Evolutionary conservation across 768 basidiomycete species (phyloP), one percentile per base, ranked within the genome.

Genomic region (Phylloporus sp.): DNA sequence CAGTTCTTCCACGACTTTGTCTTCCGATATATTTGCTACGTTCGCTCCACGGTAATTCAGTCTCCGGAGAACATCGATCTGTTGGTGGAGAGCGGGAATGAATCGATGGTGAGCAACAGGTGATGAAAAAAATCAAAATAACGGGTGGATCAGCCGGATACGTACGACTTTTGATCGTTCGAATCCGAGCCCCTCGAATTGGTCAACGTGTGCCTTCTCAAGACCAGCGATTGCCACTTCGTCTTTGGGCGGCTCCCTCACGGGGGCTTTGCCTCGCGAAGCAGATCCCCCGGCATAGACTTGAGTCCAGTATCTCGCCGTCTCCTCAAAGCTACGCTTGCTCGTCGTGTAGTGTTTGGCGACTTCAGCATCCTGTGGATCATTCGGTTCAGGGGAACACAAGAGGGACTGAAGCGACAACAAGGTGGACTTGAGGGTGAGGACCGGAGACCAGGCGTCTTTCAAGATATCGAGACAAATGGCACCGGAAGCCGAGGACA

Each of bases 361-460:
- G 10, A 98, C 94, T 69, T 98, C 93, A 0, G 94, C 95, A 61
- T 98, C 95, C 69, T 97, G 94, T 1, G 94, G 95, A 62, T 97
- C 95, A 53, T 87, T 89, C 8, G 95, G 94, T 63, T 96, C 92
- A 1, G 95, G 95, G 9, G 85, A 87, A 67, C 92, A 95, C 15
- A 98, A 75, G 20, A 97, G 75, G 31, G 88, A 90, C 65, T 97
- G 95, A 13, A 98, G 77, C 3, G 91, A 94, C 63, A 98, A 94
- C 59, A 98, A 71, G 2, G 95, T 97, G 34, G 90, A 92, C 67
- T 96, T 97, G 62, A 98, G 84, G 2, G 94, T 96, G 48, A 96
- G 79, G 26, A 97, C 92, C 36, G 93, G 90, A 7, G 85, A 88
- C 90, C 90, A 94, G n/a, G 89, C 88, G 58, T 96, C 92, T 62